Evolutionary conservation across 345 rosid genomes (phyloP).

Genomic region (Cardamine resedifolia): DNA sequence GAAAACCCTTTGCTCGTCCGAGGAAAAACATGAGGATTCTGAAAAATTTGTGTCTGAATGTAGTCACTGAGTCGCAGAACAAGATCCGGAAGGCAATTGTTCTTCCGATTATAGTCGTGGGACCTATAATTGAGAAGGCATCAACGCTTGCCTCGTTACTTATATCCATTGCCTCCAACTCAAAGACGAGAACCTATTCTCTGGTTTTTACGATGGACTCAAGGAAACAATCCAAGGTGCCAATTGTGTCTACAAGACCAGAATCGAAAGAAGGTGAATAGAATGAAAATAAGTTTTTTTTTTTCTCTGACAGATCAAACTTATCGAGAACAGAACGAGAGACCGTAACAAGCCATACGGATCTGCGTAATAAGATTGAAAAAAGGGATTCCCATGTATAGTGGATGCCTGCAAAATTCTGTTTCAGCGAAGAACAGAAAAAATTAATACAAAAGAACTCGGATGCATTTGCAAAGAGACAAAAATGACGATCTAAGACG

Average conservation of each 20-base stretch:
- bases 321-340: neutral
- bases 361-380: constrained; percentile 4
- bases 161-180: constrained; percentile 64
- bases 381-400: neutral
- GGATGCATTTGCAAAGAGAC: constrained; percentile 29
- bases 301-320: neutral
- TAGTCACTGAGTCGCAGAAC: constrained; percentile 67
- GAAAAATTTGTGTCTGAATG: constrained; percentile 49
- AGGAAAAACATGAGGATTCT: constrained; percentile 42
- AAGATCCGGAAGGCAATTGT: constrained; percentile 75
- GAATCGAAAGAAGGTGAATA: neutral
- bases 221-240: neutral
- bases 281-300: neutral
- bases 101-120: constrained; percentile 75
- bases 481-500: constrained; percentile 22
- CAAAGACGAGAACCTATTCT: constrained; percentile 2
- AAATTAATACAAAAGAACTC: neutral
- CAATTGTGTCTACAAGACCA: neutral
- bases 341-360: constrained; percentile 15
- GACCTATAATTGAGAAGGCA: constrained; percentile 75
- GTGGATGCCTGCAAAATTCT: neutral
- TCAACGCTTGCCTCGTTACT: constrained; percentile 81
- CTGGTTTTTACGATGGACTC: neutral
- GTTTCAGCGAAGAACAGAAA: constrained; percentile 15
- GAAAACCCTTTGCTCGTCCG: constrained; percentile 41